Percentiles rank a stretch among this genome's conserved stretches.
These are phyloP conservation scores for Kodamaea neixiangensis DNA, from an alignment of 805 yeast species.

Conservation along the genomic window DNA sequence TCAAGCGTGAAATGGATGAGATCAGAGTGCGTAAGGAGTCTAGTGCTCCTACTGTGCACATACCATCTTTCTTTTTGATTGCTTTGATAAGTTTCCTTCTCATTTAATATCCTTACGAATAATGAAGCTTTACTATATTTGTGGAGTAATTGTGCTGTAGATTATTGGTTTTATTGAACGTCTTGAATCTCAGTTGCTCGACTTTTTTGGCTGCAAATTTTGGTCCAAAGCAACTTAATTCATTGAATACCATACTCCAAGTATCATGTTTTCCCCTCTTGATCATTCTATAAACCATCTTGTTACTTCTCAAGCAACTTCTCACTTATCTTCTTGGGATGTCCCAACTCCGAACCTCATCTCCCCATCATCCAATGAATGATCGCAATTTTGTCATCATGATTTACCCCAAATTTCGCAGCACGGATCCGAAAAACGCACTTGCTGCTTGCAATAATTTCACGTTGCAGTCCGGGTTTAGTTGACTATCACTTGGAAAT, in stretches of 20 bases:
- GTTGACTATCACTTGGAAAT: neutral
- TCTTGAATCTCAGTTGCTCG: too few species aligned
- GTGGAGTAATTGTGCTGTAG: too few species aligned
- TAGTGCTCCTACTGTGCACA: neutral
- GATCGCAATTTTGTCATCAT: neutral
- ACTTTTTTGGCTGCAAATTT: too few species aligned
- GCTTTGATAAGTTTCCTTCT: neutral
- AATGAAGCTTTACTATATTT: too few species aligned
- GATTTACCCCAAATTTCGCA: neutral
- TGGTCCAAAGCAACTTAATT: too few species aligned
- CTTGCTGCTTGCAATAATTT: neutral
- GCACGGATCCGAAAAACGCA: conserved; percentile 6
- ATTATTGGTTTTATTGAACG: too few species aligned
- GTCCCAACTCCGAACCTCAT: neutral
- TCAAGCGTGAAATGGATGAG: neutral
- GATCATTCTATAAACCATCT: too few species aligned
- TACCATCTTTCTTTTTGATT: neutral
- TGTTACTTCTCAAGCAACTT: too few species aligned
- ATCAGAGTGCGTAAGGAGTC: neutral
- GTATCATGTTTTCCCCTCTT: too few species aligned
- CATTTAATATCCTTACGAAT: neutral
- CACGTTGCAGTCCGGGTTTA: neutral
- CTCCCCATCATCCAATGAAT: neutral
- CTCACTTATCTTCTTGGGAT: neutral
- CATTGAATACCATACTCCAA: too few species aligned